Evolutionary conservation across 495 filamentous ascomycete genomes (phyloP).

Genomic region (Daldinia vernicosa): DNA sequence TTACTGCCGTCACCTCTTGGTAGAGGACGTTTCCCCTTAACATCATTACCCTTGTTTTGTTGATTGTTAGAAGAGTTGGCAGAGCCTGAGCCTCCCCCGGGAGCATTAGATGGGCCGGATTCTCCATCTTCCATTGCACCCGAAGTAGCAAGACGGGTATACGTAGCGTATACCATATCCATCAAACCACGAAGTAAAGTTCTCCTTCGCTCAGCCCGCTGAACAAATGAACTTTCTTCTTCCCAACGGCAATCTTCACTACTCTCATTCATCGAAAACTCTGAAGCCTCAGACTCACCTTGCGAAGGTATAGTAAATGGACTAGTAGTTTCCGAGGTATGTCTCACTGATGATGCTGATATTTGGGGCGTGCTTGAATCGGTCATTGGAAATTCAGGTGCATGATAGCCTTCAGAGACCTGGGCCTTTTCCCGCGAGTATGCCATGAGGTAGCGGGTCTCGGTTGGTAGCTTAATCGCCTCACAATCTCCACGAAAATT

Average conservation of each 20-base stretch:
- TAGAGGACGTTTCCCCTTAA: neutral
- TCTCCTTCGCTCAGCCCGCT: conserved; percentile 1
- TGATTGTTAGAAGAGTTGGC: neutral
- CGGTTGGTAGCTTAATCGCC: neutral
- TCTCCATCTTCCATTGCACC: neutral
- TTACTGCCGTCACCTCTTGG: neutral
- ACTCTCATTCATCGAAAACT: neutral
- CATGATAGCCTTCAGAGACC: neutral
- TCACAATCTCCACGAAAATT: neutral
- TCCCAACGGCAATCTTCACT: neutral
- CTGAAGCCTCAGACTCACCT: neutral
- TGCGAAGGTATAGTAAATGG: neutral
- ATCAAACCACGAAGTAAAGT: neutral
- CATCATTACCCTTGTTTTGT: neutral
- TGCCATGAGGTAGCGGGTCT: neutral
- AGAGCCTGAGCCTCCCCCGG: neutral
- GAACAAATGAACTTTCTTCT: neutral
- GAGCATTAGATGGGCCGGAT: neutral
- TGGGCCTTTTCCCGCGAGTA: neutral
- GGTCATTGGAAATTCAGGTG: neutral
- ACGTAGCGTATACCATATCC: conserved; percentile 2
- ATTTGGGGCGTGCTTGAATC: neutral
- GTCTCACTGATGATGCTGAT: neutral
- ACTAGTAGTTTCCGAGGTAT: neutral
- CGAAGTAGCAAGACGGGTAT: neutral